phyloP scores from a whole-genome alignment of 1,284 basidiomycete species.

The Vanrija humicola region DNA sequence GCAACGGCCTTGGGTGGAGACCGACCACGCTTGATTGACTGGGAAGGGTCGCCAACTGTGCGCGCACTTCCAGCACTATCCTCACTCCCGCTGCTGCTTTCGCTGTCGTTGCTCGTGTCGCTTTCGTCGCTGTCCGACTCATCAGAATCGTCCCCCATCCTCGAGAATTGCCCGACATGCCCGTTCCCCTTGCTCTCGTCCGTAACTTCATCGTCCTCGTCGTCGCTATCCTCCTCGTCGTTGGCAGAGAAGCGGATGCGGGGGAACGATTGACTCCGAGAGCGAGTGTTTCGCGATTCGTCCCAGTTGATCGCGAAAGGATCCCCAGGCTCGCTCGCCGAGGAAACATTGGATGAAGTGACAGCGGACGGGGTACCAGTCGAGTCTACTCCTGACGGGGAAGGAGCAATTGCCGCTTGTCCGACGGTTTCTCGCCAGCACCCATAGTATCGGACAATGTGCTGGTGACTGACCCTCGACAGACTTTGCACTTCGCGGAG shows the following conservation, averaged over 20 bases:
- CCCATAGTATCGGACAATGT: constrained; percentile 74
- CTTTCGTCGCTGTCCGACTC: constrained; percentile 11
- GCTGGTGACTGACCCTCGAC: constrained; percentile 78
- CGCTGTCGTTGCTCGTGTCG: constrained; percentile 14
- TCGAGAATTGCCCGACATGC: background rate
- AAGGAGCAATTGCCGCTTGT: constrained; percentile 12
- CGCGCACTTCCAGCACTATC: constrained; percentile 23
- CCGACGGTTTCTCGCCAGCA: constrained; percentile 47
- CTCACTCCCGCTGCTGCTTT: constrained; percentile 25
- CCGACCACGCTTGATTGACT: constrained; percentile 2
- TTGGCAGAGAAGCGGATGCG: constrained; percentile 42
- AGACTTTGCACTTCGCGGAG: constrained; percentile 88
- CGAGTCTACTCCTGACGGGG: constrained; percentile 3
- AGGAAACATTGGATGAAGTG: constrained; percentile 5
- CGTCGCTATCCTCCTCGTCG: constrained; percentile 37
- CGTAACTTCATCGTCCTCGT: constrained; percentile 19
- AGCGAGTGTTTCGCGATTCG: constrained; percentile 36
- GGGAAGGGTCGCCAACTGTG: constrained; percentile 35
- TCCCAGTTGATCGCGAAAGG: constrained; percentile 45
- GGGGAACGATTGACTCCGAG: constrained; percentile 44
- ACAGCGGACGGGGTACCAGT: constrained; percentile 3
- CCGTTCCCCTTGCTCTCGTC: background rate
- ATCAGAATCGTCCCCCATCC: constrained; percentile 11
- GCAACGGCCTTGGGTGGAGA: background rate
- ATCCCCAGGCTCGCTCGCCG: constrained; percentile 24